Base-by-base conservation (phyloP, 129 eudicot species). In the Flaveria sonorensis region DNA sequence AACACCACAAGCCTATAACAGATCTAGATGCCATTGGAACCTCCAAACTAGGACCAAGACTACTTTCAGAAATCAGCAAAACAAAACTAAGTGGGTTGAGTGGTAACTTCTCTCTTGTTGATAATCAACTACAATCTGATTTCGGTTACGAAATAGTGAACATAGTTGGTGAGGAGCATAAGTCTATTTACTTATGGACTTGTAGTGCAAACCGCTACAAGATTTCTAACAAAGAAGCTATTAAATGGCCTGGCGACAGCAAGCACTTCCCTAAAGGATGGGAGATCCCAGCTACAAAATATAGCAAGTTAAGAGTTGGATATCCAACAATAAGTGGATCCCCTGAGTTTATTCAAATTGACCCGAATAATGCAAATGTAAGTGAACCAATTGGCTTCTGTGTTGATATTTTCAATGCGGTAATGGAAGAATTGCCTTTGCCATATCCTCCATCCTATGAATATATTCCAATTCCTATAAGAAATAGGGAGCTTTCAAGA, bases 191-290 rank as follows among this genome's bases (percentile, higher is more conserved):
- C 51, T 72, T 75, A 30, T 86, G 90, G 90, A 68, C 72, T 11
- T 51, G 68, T 18, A 15, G 59, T 6, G 20, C 8, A 3, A 59
- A 59, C 36, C 6, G 36, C 36, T 1, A 21, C 66, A 60, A 60
- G 39, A 60, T 21, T 23, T 24, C 7, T 60, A 23, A 23, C 7
- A n/a, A 18, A 19, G 61, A 55, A 55, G 61, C 26, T 55, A 82
- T 79, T 47, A 51, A 71, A 26, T 88, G 90, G 90, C 88, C 90
- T 5, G 93, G 93, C 24, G 88, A 84, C 56, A 46, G 74, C 6
- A n/a, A 23, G 28, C 45, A 12, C 19, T 23, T 1, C 2, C 93
- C 93, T 20, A 73, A 14, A 39, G 88, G 90, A 30, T 86, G 88
- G 88, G 81, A 71, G 45, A 71, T 81, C 21, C 87, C 86, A 28